Evolutionary conservation across 1,139 yeast species (phyloP).

Genomic region (Geotrichum armillariae): DNA sequence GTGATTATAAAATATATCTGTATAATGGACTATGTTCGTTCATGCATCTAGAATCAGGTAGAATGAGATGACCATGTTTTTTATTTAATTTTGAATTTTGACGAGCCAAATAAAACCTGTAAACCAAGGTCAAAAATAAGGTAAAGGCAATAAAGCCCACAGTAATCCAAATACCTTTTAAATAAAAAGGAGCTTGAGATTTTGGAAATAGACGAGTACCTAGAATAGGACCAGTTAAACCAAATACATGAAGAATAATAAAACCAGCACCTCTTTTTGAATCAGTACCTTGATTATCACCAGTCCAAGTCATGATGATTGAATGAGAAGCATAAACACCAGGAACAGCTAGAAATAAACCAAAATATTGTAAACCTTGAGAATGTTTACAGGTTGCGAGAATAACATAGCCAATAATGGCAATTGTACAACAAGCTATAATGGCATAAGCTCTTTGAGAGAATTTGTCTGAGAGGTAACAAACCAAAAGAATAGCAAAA

Average conservation of each 20-base stretch:
- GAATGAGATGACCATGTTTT: constrained; percentile 26
- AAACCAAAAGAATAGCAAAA: constrained; percentile 25
- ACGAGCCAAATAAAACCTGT: constrained; percentile 25
- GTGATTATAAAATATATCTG: constrained; percentile 10
- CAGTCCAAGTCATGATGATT: constrained; percentile 35
- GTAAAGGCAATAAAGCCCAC: constrained; percentile 30
- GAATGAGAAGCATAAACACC: constrained; percentile 38
- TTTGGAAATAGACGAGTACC: constrained; percentile 37
- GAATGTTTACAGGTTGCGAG: constrained; percentile 31
- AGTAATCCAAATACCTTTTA: constrained; percentile 35
- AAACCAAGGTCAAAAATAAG: constrained; percentile 25
- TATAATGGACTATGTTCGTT: constrained; percentile 14
- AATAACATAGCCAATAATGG: constrained; percentile 36
- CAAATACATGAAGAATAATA: constrained; percentile 35
- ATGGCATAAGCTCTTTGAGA: constrained; percentile 33
- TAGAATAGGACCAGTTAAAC: constrained; percentile 39
- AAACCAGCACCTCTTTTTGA: constrained; percentile 35
- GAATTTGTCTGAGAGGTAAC: constrained; percentile 31
- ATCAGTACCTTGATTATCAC: constrained; percentile 38
- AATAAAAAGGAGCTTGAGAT: constrained; percentile 35
- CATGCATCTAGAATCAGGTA: constrained; percentile 6
- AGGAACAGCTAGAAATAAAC: constrained; percentile 36
- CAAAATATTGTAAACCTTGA: constrained; percentile 35
- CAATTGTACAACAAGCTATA: constrained; percentile 28
- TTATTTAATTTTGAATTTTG: constrained; percentile 31